A percentile compares a stretch with the other conserved stretches of the same genome.
Evolutionary conservation across 352 stramenopile species (phyloP).

Genomic region (Phytophthora rubi): DNA sequence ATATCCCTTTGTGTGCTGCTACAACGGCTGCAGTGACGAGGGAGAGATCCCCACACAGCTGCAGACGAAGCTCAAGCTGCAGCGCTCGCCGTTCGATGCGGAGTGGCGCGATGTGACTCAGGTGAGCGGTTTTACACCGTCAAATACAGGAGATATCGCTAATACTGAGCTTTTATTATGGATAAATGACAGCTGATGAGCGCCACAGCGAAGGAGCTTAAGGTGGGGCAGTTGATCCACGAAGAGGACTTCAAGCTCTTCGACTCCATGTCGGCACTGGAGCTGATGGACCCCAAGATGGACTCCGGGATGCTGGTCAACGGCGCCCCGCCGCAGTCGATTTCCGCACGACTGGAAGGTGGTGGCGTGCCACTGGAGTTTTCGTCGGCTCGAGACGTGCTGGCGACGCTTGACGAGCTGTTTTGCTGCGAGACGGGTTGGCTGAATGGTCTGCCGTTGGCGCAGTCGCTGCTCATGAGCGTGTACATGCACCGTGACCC

Average conservation of each 20-base stretch:
- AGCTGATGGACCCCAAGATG: constrained; percentile 96
- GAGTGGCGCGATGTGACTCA: constrained; percentile 61
- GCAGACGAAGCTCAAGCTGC: constrained; percentile 40
- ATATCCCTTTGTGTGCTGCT: constrained; percentile 29
- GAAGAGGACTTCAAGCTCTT: constrained; percentile 90
- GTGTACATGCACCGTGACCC: constrained; percentile 88
- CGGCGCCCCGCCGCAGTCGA: constrained; percentile 57
- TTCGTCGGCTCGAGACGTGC: constrained; percentile 62
- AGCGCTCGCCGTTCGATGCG: constrained; percentile 29
- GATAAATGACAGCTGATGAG: constrained; percentile 52
- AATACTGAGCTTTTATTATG: constrained; percentile 9
- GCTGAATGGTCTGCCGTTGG: constrained; percentile 84
- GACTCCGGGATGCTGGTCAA: constrained; percentile 90
- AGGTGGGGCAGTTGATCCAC: constrained; percentile 82
- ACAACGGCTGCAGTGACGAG: constrained; percentile 24
- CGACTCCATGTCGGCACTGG: constrained; percentile 94
- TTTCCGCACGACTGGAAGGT: constrained; percentile 55
- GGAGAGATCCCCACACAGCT: constrained; percentile 43
- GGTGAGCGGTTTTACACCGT: constrained; percentile 22
- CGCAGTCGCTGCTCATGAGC: constrained; percentile 91
- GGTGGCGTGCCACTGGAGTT: constrained; percentile 64
- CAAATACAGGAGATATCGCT: not conserved
- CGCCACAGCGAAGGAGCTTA: constrained; percentile 77
- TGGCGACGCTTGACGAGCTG: constrained; percentile 80
- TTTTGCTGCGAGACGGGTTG: constrained; percentile 83